Evolutionary conservation across 208 protist genomes (phyloP).

Genomic region (Balamuthia mandrillaris): DNA sequence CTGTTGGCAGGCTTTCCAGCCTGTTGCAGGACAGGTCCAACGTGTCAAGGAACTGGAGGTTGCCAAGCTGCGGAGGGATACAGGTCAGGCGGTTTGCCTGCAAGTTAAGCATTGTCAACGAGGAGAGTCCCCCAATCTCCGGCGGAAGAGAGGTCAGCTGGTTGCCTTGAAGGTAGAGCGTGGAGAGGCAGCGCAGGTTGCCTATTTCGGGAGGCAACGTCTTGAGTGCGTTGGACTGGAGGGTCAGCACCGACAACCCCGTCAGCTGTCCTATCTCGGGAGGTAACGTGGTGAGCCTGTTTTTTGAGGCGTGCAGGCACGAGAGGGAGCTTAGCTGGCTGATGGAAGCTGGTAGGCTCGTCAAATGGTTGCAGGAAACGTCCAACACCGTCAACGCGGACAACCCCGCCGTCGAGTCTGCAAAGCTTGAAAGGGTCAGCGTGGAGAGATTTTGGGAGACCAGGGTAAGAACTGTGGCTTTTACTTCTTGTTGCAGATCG

Average conservation of each 20-base stretch:
- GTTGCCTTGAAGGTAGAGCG: not conserved
- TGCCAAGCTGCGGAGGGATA: not conserved
- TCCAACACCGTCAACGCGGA: too few relatives aligned
- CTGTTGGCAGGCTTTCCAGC: too few relatives aligned
- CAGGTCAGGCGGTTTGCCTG: not conserved
- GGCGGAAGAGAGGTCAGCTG: not conserved
- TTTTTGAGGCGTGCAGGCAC: not conserved
- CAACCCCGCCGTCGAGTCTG: too few relatives aligned
- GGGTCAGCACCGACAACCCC: not conserved
- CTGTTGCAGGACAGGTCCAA: too few relatives aligned
- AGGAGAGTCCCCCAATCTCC: not conserved
- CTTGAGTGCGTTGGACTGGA: slow-evolving; percentile 5
- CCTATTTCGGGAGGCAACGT: slow-evolving; percentile 12
- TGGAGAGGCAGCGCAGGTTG: not conserved
- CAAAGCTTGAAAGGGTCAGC: too few relatives aligned
- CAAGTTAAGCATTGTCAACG: slow-evolving; percentile 7
- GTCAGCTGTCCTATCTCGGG: not conserved
- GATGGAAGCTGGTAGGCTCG: not conserved
- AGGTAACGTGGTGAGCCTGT: not conserved
- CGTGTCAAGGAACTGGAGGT: too few relatives aligned
- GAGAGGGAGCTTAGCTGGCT: not conserved
- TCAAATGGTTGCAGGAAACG: not conserved
- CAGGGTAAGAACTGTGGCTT: too few relatives aligned
- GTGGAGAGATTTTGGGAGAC: too few relatives aligned
- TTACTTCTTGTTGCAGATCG: too few relatives aligned